Percentiles rank a stretch among this genome's conserved stretches.
These are phyloP conservation scores for Torulaspora delbrueckii DNA, from an alignment of 805 yeast species.

Conservation along the genomic window DNA sequence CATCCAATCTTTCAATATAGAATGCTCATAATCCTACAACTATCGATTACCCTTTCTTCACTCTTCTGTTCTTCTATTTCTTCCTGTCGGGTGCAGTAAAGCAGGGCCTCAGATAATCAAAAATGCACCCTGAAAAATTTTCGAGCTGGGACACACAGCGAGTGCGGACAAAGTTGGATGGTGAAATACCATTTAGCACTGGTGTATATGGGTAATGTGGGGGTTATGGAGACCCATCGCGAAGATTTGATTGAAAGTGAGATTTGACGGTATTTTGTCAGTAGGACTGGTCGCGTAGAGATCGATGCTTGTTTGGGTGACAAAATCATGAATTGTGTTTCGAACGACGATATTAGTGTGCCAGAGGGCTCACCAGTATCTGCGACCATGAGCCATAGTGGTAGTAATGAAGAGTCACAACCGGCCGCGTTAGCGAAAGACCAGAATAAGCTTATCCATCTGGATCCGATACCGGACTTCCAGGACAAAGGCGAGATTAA, in stretches of 20 bases:
- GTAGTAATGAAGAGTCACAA: neutral
- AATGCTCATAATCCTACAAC: neutral
- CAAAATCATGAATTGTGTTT: slow-evolving; percentile 6
- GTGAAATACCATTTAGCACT: neutral
- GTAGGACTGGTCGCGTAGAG: neutral
- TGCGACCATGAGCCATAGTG: neutral
- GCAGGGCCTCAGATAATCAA: neutral
- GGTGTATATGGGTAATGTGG: neutral
- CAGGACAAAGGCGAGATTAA: slow-evolving; percentile 47
- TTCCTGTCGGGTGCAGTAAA: neutral
- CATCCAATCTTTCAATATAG: slow-evolving; percentile 4
- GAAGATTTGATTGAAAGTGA: neutral
- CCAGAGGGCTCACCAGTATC: slow-evolving; percentile 1
- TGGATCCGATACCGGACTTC: slow-evolving; percentile 39
- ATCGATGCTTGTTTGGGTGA: slow-evolving; percentile 2
- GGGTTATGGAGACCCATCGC: neutral
- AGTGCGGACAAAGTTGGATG: neutral
- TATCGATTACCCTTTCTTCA: slow-evolving; percentile 1
- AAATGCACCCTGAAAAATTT: slow-evolving; percentile 19
- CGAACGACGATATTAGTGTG: slow-evolving; percentile 2
- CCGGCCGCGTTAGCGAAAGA: slow-evolving; percentile 19
- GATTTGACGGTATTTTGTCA: neutral
- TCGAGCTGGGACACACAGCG: neutral
- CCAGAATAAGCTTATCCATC: slow-evolving; percentile 35
- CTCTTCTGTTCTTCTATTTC: too few species aligned